These are phyloP conservation scores for Gracilaria domingensis DNA, from an alignment of 23 red algal genomes.

Conservation along the genomic window DNA sequence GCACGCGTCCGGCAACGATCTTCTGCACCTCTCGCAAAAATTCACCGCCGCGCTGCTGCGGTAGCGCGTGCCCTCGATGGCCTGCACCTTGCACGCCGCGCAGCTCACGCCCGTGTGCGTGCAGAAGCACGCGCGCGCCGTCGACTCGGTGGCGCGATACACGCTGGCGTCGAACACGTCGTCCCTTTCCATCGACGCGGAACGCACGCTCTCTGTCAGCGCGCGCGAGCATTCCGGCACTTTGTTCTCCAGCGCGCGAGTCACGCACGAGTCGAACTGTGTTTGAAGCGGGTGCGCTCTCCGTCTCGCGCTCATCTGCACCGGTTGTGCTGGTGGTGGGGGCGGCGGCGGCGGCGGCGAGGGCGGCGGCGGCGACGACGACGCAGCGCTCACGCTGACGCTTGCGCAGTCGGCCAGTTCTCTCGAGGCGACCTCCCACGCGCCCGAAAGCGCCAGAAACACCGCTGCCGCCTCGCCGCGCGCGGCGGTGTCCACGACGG, in stretches of 20 bases:
- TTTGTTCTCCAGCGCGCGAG: neutral
- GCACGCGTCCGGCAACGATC: neutral
- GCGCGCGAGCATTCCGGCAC: neutral
- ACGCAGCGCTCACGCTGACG: too few species aligned
- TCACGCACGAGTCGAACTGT: neutral
- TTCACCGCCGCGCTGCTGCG: neutral
- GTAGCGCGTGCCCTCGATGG: slow-evolving; percentile 29
- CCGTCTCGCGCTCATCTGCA: neutral
- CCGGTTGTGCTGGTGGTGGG: neutral
- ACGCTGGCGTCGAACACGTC: neutral
- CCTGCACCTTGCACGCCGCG: neutral
- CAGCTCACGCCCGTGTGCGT: slow-evolving; percentile 26
- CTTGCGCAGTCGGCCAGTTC: neutral
- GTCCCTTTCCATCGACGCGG: neutral
- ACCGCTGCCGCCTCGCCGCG: slow-evolving; percentile 24
- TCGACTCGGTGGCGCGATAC: neutral
- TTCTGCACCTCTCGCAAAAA: slow-evolving; percentile 28
- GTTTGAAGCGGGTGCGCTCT: neutral
- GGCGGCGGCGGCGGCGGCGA: neutral
- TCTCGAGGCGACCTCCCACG: slow-evolving; percentile 16
- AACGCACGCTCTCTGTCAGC: neutral
- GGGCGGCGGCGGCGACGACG: neutral
- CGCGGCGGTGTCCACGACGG: slow-evolving; percentile 28
- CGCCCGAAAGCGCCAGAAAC: slow-evolving; percentile 35
- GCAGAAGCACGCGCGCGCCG: slow-evolving; percentile 7